Percentiles rank a stretch among this genome's conserved stretches.
These are phyloP conservation scores for Bryum argenteum DNA, from an alignment of 225 moss, liverwort and hornwort species.

Conservation along the genomic window DNA sequence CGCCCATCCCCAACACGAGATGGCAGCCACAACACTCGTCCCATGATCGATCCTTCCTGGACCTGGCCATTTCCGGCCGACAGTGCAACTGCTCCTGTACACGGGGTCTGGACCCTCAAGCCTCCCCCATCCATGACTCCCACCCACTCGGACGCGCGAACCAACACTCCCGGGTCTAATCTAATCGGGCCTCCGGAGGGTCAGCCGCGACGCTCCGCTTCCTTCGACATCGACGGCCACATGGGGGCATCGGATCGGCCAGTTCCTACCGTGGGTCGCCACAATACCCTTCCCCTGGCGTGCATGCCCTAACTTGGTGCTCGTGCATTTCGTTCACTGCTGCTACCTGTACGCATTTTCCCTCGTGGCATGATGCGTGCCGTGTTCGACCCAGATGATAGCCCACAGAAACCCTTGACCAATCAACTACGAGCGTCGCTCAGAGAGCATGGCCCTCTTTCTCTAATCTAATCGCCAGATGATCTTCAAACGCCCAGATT, in stretches of 20 bases:
- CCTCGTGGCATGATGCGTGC: background rate
- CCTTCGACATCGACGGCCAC: background rate
- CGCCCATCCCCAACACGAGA: background rate
- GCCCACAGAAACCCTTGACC: background rate
- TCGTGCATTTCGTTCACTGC: constrained; percentile 6
- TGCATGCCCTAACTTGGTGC: constrained; percentile 30
- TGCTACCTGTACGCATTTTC: background rate
- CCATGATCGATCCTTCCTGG: background rate
- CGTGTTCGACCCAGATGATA: background rate
- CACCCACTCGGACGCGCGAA: constrained; percentile 1
- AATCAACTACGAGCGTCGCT: background rate
- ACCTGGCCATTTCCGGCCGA: background rate
- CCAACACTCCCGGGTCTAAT: background rate
- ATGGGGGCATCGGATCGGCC: background rate
- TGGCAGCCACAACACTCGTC: background rate
- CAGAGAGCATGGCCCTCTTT: background rate
- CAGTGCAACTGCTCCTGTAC: background rate
- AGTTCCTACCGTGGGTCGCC: background rate
- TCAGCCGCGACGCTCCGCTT: constrained; percentile 10
- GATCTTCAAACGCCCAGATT: background rate
- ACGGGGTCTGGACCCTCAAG: background rate
- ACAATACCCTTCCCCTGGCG: constrained; percentile 3
- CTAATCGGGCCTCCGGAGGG: constrained; percentile 8
- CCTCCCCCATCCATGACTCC: background rate
- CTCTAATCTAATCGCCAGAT: background rate